Evolutionary conservation across 192 early-diverging fungal species (phyloP).

Genomic region (Coemansia sp.): DNA sequence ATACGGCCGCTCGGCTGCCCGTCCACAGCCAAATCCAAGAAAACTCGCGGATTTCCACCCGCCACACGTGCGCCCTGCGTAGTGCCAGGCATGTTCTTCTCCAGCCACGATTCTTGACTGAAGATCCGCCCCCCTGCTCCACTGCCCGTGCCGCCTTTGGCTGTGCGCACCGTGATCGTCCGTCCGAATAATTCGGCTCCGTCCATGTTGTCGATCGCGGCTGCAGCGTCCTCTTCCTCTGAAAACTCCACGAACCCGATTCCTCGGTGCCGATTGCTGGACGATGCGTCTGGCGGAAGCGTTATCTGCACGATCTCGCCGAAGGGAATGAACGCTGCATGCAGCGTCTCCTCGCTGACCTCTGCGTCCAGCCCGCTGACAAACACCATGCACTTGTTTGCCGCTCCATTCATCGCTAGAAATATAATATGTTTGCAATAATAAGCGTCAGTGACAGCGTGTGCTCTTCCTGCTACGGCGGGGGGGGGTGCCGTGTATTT

Average conservation of each 20-base stretch:
- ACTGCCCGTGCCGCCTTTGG: slow-evolving; percentile 59
- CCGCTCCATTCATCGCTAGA: slow-evolving; percentile 22
- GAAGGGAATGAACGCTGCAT: slow-evolving; percentile 93
- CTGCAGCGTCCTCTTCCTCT: slow-evolving; percentile 72
- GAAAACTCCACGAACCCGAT: slow-evolving; percentile 98
- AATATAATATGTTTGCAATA: background rate
- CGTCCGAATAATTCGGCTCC: slow-evolving; percentile 84
- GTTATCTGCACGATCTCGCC: slow-evolving; percentile 90
- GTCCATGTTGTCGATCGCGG: slow-evolving; percentile 96
- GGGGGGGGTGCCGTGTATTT: no score
- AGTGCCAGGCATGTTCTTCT: slow-evolving; percentile 15
- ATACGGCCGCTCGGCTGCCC: slow-evolving; percentile 31
- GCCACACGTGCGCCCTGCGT: no score
- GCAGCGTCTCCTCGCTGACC: slow-evolving; percentile 75
- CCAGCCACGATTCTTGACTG: slow-evolving; percentile 30
- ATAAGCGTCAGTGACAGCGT: no score
- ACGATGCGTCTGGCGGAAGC: slow-evolving; percentile 77
- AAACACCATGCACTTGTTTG: slow-evolving; percentile 45
- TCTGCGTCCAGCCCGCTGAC: slow-evolving; percentile 76
- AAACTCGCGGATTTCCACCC: slow-evolving; percentile 18
- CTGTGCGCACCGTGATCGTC: slow-evolving; percentile 85
- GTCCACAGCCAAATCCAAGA: slow-evolving; percentile 38
- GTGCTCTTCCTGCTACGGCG: no score
- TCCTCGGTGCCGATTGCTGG: slow-evolving; percentile 83
- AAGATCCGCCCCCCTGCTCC: slow-evolving; percentile 23